Evolutionary conservation across 2,329 filamentous ascomycete genomes (phyloP).

Genomic region (Tolypocladium sp.): DNA sequence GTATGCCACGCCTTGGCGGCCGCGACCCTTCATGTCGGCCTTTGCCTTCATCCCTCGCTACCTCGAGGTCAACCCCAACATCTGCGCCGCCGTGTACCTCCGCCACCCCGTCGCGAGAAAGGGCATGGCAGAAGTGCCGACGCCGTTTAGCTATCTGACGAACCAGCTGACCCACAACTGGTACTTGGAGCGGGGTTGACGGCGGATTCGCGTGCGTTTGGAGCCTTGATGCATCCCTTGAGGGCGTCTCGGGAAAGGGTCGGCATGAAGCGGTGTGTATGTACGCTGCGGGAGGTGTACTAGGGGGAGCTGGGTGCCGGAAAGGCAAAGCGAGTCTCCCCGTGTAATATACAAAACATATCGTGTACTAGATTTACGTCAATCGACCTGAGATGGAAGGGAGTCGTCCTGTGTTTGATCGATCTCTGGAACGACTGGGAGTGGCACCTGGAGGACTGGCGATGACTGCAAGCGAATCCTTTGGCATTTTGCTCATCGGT

Average conservation of each 20-base stretch:
- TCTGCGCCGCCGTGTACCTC: slow-evolving; percentile 91
- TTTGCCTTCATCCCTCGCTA: slow-evolving; percentile 95
- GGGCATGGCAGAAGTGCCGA: slow-evolving; percentile 73
- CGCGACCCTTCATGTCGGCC: slow-evolving; percentile 75
- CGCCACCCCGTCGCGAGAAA: slow-evolving; percentile 85
- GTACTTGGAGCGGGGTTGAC: slow-evolving; percentile 76
- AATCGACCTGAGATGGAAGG: neutral
- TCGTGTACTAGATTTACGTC: neutral
- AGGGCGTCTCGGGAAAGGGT: neutral
- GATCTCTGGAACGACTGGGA: neutral
- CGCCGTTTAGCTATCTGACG: slow-evolving; percentile 63
- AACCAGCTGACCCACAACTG: slow-evolving; percentile 83
- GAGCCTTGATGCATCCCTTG: neutral
- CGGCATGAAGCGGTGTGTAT: neutral
- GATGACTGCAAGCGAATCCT: neutral
- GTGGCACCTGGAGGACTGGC: neutral
- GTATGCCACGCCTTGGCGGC: slow-evolving; percentile 85
- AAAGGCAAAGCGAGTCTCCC: neutral
- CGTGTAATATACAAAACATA: neutral
- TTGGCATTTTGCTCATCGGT: neutral
- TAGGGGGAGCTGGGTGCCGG: neutral
- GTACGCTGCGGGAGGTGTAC: neutral
- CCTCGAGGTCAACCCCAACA: slow-evolving; percentile 94
- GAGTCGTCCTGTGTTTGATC: neutral
- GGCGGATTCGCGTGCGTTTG: neutral